Base-by-base conservation (phyloP, 2,329 filamentous ascomycete genomes). In the Biscogniauxia marginata region DNA sequence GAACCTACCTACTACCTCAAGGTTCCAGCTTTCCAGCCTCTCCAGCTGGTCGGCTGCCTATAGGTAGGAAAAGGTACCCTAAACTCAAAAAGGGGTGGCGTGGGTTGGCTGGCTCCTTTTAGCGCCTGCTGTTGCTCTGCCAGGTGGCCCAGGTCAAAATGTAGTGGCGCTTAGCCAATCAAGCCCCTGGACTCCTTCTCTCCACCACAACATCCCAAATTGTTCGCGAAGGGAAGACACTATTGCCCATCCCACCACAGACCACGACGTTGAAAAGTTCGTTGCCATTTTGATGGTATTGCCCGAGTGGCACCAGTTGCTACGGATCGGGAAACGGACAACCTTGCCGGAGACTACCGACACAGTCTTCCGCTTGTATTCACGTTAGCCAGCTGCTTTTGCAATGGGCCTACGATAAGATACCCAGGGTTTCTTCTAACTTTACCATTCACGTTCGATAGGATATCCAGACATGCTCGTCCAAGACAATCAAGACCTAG, bases 141-240 rank as follows among this genome's bases (percentile, higher is more conserved):
- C 67, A 73, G 71, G 30, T 39, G 30, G 30, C 30, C n/a, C 30
- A 39, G 30, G 30, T 65, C 63, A 61, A 61, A 56, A 62, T 60
- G 61, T 54, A 60, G 57, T 53, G 53, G 25, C 58, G 43, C 52
- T 46, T 55, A 67, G 63, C 74, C 74, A 76, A 76, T 76, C 70
- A 75, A 52, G 43, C 54, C 53, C 61, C 60, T 50, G 56, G 56
- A 44, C 63, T 61, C 58, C 56, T 60, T 58, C 65, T 65, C 66
- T 67, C 68, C 68, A 75, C 73, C 73, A 76, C 71, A 76, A 76
- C 73, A 75, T 74, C 67, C 64, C 62, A 63, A 64, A 68, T 61
- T 39, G 30, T 39, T 63, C 65, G 71, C 70, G 71, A 73, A 57
- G 53, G 30, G 60, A 60, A 62, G 61, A 39, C 30, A 39, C 30